Conservation (phyloP, 1,139 yeast species). For the Protomyces inouyei region DNA sequence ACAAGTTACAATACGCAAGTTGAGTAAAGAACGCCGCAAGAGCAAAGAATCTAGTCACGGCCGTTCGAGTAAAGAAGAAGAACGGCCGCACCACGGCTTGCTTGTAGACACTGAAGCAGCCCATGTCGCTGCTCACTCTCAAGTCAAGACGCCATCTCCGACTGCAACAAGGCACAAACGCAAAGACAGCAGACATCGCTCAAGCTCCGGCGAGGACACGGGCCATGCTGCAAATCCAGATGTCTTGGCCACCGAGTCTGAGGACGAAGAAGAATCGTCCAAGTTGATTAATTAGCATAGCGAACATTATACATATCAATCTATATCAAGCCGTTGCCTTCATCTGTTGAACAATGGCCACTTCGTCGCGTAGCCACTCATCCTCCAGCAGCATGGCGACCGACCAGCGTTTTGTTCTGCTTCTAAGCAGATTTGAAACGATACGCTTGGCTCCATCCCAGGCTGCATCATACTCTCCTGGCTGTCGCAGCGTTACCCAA, state of each 20-base stretch:
- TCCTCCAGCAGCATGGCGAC: conserved; percentile 43
- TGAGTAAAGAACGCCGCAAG: not conserved
- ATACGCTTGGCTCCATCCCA: conserved; percentile 50
- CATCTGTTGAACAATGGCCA: conserved; percentile 6
- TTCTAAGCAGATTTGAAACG: conserved; percentile 52
- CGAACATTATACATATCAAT: not conserved
- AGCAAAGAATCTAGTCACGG: not conserved
- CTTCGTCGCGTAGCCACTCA: conserved; percentile 39
- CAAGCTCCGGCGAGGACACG: not conserved
- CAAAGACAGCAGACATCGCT: not conserved
- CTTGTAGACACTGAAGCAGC: not conserved
- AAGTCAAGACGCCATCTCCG: not conserved
- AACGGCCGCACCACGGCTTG: not conserved
- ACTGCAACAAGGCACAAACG: not conserved
- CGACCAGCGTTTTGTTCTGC: conserved; percentile 50
- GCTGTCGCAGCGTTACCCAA: conserved; percentile 49
- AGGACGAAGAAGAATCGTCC: not conserved
- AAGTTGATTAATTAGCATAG: not conserved
- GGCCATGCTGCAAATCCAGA: not conserved
- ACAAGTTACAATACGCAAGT: not conserved
- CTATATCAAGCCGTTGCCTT: not conserved
- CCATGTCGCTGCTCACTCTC: not conserved
- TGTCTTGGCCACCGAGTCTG: not conserved
- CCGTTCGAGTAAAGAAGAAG: not conserved
- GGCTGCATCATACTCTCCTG: conserved; percentile 34